phyloP scores from a whole-genome alignment of 2,329 filamentous ascomycete genomes.

The Aureobasidium sp. region DNA sequence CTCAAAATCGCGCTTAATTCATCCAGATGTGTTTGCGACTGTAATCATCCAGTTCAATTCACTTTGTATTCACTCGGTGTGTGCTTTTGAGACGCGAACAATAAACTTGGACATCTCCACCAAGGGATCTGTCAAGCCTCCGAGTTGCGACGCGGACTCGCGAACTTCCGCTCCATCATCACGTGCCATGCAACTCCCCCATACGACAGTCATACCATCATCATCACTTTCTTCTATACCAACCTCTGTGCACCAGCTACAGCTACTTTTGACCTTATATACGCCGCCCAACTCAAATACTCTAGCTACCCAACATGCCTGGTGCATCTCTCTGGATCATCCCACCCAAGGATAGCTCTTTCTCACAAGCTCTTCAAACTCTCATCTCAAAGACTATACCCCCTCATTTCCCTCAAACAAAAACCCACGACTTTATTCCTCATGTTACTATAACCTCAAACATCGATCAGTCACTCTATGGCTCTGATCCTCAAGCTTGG shows the following conservation, averaged over 20 bases:
- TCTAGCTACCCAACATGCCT: constrained; percentile 23
- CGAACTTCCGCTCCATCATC: not conserved
- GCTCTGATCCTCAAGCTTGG: constrained; percentile 25
- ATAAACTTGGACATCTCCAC: not conserved
- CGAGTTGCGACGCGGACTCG: not conserved
- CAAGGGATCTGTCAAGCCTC: not conserved
- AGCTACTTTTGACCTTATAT: not conserved
- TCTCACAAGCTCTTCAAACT: constrained; percentile 23
- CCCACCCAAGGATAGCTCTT: constrained; percentile 27
- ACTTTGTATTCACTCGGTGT: not conserved
- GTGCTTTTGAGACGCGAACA: not conserved
- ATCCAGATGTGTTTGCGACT: not conserved
- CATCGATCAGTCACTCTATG: constrained; percentile 22
- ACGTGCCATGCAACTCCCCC: not conserved
- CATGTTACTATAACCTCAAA: constrained; percentile 35
- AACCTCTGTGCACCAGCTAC: not conserved
- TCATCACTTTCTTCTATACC: not conserved
- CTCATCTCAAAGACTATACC: constrained; percentile 28
- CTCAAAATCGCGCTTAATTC: not conserved
- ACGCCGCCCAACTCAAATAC: not conserved
- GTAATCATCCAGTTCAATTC: not conserved
- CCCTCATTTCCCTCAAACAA: constrained; percentile 24
- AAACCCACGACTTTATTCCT: constrained; percentile 27
- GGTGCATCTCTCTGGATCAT: constrained; percentile 37
- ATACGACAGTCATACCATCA: not conserved